A percentile compares a stretch with the other conserved stretches of the same genome.
Evolutionary conservation across 306 rosid genomes (phyloP).

Genomic region (Canavalia gladiata): DNA sequence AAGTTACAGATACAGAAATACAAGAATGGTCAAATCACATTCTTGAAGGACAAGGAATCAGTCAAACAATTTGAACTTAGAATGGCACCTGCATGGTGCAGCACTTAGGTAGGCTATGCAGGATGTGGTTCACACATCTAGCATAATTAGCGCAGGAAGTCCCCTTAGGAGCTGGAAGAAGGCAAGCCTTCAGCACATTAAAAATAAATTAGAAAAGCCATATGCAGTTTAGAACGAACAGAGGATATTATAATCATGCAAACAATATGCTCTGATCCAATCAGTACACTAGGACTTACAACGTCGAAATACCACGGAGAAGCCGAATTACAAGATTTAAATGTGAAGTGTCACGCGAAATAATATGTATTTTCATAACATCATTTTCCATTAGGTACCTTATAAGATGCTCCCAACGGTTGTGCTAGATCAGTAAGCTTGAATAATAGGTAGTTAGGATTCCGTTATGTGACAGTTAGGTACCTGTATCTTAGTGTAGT

Average conservation of each 20-base stretch:
- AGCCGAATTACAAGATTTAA: too few species aligned
- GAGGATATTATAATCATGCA: too few species aligned
- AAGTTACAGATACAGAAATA: constrained; percentile 21
- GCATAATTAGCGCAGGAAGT: constrained; percentile 75
- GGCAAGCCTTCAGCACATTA: constrained; percentile 68
- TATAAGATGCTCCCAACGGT: too few species aligned
- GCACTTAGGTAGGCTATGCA: constrained; percentile 58
- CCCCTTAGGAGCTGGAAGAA: constrained; percentile 81
- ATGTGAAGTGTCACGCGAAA: not conserved
- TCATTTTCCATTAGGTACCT: not conserved
- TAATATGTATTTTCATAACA: not conserved
- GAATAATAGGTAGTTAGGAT: too few species aligned
- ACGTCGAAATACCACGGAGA: too few species aligned
- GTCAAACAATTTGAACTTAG: constrained; percentile 8
- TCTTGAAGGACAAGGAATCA: not conserved
- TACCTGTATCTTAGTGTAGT: too few species aligned
- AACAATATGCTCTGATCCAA: too few species aligned
- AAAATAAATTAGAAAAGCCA: constrained; percentile 15
- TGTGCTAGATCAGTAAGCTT: too few species aligned
- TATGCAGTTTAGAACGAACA: too few species aligned
- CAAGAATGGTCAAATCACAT: constrained; percentile 29
- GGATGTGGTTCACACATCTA: constrained; percentile 74
- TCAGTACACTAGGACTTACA: too few species aligned
- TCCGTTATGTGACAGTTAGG: too few species aligned
- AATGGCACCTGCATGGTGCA: constrained; percentile 62